Base-by-base conservation (phyloP, 768 basidiomycete genomes). In the Xerocomellus chrysenteron region DNA sequence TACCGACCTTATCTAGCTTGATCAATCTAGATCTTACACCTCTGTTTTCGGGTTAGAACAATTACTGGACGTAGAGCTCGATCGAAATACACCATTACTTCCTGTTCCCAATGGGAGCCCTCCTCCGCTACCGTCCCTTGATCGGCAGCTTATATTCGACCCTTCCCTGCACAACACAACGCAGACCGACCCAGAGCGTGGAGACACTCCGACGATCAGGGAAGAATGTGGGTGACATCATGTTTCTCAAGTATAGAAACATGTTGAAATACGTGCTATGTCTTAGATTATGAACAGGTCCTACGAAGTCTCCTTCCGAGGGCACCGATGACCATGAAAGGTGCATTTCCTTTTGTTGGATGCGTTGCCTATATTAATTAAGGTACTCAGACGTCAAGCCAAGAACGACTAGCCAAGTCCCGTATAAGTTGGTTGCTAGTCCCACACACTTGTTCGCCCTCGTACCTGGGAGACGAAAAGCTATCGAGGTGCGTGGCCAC, bases 21-120 rank as follows among this genome's bases (percentile, higher is more conserved):
- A 82, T 61, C 73, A 72, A n/a, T 66, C 73, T 33, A 78, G 70
- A 32, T 62, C 69, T 16, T 58, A 55, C 16, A 60, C 61, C 33
- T 71, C 81, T 13, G 74, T 70, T 13, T 58, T 74, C 0, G 82
- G 80, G 8, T 81, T 78, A 32, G 77, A 82, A 56, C 82, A 83
- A 55, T 65, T 82, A 13, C 64, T 82, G 40, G 80, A 82, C 54
- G 68, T 81, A 19, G 80, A 81, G 52, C 73, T 82, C 12, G 76
- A 80, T 52, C 74, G 77, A 16, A 69, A 73, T 40, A 76, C 72
- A 2, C 69, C 72, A 47, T 63, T 82, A 4, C 69, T 75, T n/a
- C 71, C 74, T 5, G 61, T 63, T 19, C 59, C 62, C 0, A 60
- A 59, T 33, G 58, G 66, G 30, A 59, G 53, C 46, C 54, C 65